Conservation (phyloP, 1,284 basidiomycete genomes). For the Mycena citricolor region DNA sequence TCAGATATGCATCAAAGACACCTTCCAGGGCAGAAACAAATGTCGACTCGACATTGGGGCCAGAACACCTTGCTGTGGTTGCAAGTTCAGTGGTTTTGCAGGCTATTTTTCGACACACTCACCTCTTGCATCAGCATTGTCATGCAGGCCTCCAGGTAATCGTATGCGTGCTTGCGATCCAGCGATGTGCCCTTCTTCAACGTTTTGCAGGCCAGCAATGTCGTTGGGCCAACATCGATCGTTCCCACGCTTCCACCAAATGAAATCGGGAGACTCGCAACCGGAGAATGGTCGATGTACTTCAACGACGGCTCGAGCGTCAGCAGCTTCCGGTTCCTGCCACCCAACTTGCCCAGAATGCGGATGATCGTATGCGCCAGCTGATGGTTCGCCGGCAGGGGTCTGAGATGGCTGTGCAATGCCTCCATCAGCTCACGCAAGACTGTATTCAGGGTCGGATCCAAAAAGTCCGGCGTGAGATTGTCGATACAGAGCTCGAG, state of each 20-base stretch:
- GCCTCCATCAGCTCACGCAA: slow-evolving; percentile 95
- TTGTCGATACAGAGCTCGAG: slow-evolving; percentile 99
- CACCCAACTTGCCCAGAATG: slow-evolving; percentile 96
- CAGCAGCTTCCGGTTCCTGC: slow-evolving; percentile 87
- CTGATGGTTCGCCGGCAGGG: slow-evolving; percentile 87
- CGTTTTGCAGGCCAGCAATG: slow-evolving; percentile 69
- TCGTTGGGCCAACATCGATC: slow-evolving; percentile 73
- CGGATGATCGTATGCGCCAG: slow-evolving; percentile 96
- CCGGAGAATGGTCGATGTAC: slow-evolving; percentile 69
- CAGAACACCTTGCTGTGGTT: slow-evolving; percentile 62
- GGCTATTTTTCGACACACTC: slow-evolving; percentile 14
- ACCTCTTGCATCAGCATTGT: slow-evolving; percentile 80
- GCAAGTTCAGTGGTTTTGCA: slow-evolving; percentile 9
- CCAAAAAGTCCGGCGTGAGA: slow-evolving; percentile 96
- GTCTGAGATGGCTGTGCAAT: slow-evolving; percentile 87
- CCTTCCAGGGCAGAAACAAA: slow-evolving; percentile 76
- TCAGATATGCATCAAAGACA: slow-evolving; percentile 74
- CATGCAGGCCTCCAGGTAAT: slow-evolving; percentile 75
- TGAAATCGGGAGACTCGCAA: slow-evolving; percentile 69
- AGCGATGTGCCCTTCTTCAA: slow-evolving; percentile 59
- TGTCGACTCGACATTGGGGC: slow-evolving; percentile 74
- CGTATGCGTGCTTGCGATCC: slow-evolving; percentile 77
- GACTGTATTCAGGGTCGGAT: slow-evolving; percentile 93
- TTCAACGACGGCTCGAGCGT: slow-evolving; percentile 79
- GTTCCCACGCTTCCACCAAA: slow-evolving; percentile 73